These are phyloP conservation scores for Phtheirospermum japonicum DNA, from an alignment of 257 asterid species.

Conservation along the genomic window DNA sequence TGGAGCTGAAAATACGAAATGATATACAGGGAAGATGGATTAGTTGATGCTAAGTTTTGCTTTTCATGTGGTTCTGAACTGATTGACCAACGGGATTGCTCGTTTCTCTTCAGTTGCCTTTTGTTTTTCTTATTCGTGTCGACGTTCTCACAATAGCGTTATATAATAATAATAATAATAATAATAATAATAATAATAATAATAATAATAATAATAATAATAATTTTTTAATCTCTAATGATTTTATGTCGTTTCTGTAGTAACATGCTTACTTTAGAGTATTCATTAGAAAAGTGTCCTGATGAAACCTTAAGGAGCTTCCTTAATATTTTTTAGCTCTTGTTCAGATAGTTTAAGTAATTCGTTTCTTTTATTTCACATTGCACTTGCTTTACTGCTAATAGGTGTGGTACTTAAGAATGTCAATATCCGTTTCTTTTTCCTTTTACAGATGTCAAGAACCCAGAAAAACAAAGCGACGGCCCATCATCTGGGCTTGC, in stretches of 20 bases:
- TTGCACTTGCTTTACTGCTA: conserved; percentile 13
- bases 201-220: no score
- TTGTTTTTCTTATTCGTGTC: conserved; percentile 2
- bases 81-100: background rate
- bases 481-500: conserved; percentile 92
- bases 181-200: no score
- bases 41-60: background rate
- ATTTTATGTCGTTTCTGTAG: conserved; percentile 3
- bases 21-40: background rate
- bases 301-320: background rate
- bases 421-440: conserved; percentile 18
- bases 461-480: conserved; percentile 99
- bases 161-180: no score
- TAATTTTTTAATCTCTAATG: no score
- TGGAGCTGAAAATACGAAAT: conserved; percentile 6
- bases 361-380: background rate
- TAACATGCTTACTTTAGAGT: background rate
- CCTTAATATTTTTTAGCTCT: background rate
- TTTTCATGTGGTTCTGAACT: conserved; percentile 5
- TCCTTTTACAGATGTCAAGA: conserved; percentile 79
- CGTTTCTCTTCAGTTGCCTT: background rate
- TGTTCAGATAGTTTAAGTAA: conserved; percentile 4
- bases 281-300: background rate
- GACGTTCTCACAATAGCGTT: background rate
- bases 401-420: background rate